Base-by-base conservation (phyloP, 371 early-diverging fungal genomes). In the Funneliformis caledonium region DNA sequence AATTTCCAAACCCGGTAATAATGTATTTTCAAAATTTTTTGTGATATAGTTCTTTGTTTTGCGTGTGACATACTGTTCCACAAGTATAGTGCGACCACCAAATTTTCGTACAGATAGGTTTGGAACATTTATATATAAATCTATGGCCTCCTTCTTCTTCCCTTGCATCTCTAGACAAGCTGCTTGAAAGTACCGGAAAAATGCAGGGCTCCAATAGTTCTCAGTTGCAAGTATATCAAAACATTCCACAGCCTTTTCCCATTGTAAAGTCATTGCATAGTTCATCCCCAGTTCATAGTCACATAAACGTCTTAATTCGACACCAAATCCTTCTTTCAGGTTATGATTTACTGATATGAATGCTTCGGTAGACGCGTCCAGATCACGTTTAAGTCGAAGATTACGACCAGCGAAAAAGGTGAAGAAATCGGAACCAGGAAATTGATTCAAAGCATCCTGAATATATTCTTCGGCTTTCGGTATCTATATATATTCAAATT, bases 211-310 rank as follows among this genome's bases (percentile, higher is more conserved):
- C 89, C 92, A 91, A 69, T 92, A 92, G 64, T 88, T 84, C 67
- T 88, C 88, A 33, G 84, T 82, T 42, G 84, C 84, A 16, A 92
- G 83, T 45, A 86, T 82, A 22, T 88, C 87, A 82, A 91, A 91
- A 56, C 84, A 86, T 1, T 26, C 64, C 1, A 81, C 83, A 1
- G 91, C 90, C n/a, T 81, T 81, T 10, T 83, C 84, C 91, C 91
- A 92, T 19, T 91, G 85, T 60, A 91, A 72, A 50, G 84, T 81
- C n/a, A 92, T 83, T 0, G 88, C 86, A 22, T 87, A 82, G 69
- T 91, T 92, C 79, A 92, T 83, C 9, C 89, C 91, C 10, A 90
- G 82, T 74, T 92, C 92, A 76, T 92, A 90, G 59, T 89, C 88
- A 11, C 90, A 85, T 82, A 90, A 81, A 16, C 87, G 85, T 64